Evolutionary conservation across 495 filamentous ascomycete genomes (phyloP).

Genomic region (Penicillium parvum): DNA sequence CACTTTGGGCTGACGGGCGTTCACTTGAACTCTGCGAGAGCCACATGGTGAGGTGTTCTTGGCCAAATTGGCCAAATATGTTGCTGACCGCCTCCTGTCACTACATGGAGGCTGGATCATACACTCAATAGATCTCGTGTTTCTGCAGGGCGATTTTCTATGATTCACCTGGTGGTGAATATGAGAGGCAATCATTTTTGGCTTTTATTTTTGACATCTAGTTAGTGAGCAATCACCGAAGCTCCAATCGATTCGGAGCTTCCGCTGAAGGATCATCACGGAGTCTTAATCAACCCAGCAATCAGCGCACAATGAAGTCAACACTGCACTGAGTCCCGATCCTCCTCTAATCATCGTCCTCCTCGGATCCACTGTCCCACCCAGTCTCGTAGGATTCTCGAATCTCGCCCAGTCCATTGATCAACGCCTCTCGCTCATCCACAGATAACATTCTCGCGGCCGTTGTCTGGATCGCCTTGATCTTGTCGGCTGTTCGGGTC

Average conservation of each 20-base stretch:
- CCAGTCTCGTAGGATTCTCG: constrained; percentile 85
- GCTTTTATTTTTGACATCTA: background rate
- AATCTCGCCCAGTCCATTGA: constrained; percentile 79
- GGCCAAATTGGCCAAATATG: background rate
- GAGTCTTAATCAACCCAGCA: background rate
- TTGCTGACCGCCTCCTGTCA: background rate
- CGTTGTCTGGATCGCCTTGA: constrained; percentile 61
- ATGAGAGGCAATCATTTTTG: background rate
- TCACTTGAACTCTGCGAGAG: constrained; percentile 3
- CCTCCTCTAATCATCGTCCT: constrained; percentile 61
- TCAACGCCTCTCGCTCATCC: constrained; percentile 76
- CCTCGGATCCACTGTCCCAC: constrained; percentile 81
- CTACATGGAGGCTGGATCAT: background rate
- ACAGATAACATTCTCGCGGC: constrained; percentile 57
- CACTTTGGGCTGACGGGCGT: background rate
- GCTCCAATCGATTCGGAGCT: background rate
- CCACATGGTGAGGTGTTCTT: background rate
- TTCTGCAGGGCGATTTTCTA: background rate
- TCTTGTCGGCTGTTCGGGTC: constrained; percentile 58
- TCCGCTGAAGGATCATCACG: background rate
- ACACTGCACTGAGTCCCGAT: background rate
- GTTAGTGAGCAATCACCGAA: background rate
- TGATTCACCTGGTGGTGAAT: no score
- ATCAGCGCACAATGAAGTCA: constrained; percentile 1
- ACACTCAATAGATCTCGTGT: background rate